Evolutionary conservation across 257 asterid species (phyloP).

Genomic region (Leonotis leonurus): DNA sequence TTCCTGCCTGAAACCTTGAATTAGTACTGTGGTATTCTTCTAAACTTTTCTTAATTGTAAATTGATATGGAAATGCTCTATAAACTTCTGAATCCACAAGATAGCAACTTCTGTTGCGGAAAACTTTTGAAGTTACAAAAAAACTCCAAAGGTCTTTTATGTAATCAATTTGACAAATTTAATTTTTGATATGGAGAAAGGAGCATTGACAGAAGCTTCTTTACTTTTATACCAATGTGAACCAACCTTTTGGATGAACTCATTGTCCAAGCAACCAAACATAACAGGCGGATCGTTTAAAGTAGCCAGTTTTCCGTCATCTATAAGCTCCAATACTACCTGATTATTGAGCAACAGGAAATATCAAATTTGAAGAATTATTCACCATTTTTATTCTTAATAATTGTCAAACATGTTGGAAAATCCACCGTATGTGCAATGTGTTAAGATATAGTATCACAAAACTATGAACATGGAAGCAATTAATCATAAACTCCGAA

Average conservation of each 20-base stretch:
- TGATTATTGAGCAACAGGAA: conserved; percentile 22
- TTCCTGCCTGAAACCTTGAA: conserved; percentile 48
- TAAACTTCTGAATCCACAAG: no score
- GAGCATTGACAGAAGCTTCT: background rate
- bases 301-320: conserved; percentile 67
- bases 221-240: background rate
- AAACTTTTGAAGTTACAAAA: background rate
- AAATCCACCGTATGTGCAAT: background rate
- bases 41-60: background rate
- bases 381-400: background rate
- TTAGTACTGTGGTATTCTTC: background rate
- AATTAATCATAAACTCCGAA: background rate
- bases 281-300: conserved; percentile 75
- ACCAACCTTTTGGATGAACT: conserved; percentile 68
- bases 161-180: background rate
- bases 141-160: background rate
- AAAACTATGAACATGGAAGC: background rate
- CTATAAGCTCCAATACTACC: conserved; percentile 82
- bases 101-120: no score
- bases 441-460: background rate
- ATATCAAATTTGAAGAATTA: conserved; percentile 10
- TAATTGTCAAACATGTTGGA: background rate
- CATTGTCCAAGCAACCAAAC: conserved; percentile 65
- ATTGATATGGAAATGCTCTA: background rate
- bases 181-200: background rate